These are phyloP conservation scores for Kalmusia sp. DNA, from an alignment of 2,329 filamentous ascomycete genomes.

Conservation along the genomic window DNA sequence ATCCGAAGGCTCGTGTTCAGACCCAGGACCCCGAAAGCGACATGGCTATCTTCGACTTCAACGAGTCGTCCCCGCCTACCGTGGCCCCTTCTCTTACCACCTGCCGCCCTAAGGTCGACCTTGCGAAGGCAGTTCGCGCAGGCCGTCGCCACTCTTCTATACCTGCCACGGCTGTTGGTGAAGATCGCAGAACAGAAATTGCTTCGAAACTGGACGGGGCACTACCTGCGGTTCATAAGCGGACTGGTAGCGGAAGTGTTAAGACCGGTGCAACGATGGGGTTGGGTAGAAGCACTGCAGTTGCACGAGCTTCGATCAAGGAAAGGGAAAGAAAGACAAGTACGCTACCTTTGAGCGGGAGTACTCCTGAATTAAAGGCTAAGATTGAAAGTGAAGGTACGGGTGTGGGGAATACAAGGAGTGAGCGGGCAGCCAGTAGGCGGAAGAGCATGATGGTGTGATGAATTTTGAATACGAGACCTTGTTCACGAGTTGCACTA, in stretches of 20 bases:
- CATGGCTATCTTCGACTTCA: conserved; percentile 49
- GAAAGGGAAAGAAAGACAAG: conserved; percentile 19
- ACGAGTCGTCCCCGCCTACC: conserved; percentile 36
- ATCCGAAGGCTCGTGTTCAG: conserved; percentile 9
- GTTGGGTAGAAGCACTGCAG: conserved; percentile 24
- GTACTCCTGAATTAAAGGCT: conserved; percentile 19
- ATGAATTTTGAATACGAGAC: conserved; percentile 13
- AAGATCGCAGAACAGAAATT: conserved; percentile 17
- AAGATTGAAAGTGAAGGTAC: conserved; percentile 17
- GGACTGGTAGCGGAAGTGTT: conserved; percentile 31
- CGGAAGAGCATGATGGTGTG: conserved; percentile 53
- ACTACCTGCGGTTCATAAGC: conserved; percentile 32
- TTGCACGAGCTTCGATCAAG: conserved; percentile 21
- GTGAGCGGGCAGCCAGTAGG: conserved; percentile 48
- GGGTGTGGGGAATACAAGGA: conserved; percentile 29
- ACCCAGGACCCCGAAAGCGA: conserved; percentile 32
- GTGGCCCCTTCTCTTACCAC: conserved; percentile 18
- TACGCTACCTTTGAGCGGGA: conserved; percentile 15
- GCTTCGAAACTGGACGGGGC: conserved; percentile 22
- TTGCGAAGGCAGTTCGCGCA: conserved; percentile 35
- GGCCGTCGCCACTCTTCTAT: conserved; percentile 44
- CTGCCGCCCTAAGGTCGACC: conserved; percentile 33
- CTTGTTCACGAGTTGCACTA: not conserved
- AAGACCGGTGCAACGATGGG: conserved; percentile 25
- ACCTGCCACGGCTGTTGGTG: conserved; percentile 20